Percentiles rank a stretch among this genome's conserved stretches.
Evolutionary conservation across 768 basidiomycete genomes (phyloP).

Genomic region (Rhizopogon rudus): DNA sequence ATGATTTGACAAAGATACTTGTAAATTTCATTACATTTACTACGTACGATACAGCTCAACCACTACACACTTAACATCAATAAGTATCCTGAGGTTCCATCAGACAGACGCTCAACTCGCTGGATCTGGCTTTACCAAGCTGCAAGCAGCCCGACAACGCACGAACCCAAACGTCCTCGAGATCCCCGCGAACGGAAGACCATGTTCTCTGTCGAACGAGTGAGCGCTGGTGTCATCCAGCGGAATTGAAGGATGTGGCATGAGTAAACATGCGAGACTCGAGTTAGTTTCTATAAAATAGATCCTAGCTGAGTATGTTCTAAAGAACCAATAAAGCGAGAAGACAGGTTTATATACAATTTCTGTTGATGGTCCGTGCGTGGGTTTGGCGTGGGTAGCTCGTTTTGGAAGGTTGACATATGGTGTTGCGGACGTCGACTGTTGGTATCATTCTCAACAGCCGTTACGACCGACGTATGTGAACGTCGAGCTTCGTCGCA

Average conservation of each 20-base stretch:
- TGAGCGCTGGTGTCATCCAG: constrained; percentile 32
- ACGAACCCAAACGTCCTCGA: constrained; percentile 35
- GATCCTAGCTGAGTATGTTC: constrained; percentile 40
- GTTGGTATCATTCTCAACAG: too few relatives aligned
- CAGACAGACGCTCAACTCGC: constrained; percentile 37
- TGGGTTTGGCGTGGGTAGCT: too few relatives aligned
- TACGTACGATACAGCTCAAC: background rate
- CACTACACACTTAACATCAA: background rate
- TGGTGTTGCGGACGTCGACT: too few relatives aligned
- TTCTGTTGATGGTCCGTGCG: constrained; percentile 30
- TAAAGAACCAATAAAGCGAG: constrained; percentile 21
- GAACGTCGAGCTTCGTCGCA: too few relatives aligned
- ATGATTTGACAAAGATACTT: too few relatives aligned
- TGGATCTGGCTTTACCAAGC: constrained; percentile 20
- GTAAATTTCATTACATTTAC: too few relatives aligned
- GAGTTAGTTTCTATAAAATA: constrained; percentile 39
- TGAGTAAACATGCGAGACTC: constrained; percentile 42
- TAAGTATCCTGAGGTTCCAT: constrained; percentile 22
- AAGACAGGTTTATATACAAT: constrained; percentile 1
- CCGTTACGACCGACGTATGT: too few relatives aligned
- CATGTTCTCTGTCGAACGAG: constrained; percentile 38
- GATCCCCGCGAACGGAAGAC: constrained; percentile 13
- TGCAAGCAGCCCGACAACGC: constrained; percentile 15
- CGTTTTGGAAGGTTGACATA: too few relatives aligned
- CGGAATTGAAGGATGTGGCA: constrained; percentile 37